Percentiles rank a stretch among this genome's conserved stretches.
Evolutionary conservation across 1,284 basidiomycete species (phyloP).

Genomic region (Ustilago vetiveriae): DNA sequence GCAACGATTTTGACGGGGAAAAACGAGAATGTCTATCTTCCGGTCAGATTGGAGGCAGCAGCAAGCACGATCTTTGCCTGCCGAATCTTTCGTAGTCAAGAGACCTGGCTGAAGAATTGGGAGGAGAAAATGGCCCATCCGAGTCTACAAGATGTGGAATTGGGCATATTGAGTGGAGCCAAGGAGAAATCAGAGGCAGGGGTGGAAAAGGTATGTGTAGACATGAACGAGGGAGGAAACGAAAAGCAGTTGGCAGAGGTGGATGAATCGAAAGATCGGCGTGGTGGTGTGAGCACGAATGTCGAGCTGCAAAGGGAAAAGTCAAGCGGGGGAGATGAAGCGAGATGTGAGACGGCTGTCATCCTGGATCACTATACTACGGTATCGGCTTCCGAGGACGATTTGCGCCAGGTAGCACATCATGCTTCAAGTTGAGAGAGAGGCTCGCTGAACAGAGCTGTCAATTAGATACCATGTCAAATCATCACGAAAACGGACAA

Average conservation of each 20-base stretch:
- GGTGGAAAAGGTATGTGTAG: background rate
- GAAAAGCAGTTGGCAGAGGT: background rate
- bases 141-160: constrained; percentile 4
- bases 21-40: constrained; percentile 14
- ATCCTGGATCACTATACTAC: too few relatives aligned
- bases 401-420: too few relatives aligned
- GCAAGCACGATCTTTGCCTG: constrained; percentile 33
- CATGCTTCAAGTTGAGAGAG: too few relatives aligned
- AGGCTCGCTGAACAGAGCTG: too few relatives aligned
- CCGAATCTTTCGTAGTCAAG: constrained; percentile 33
- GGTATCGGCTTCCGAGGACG: too few relatives aligned
- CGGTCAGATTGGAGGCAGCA: constrained; percentile 15
- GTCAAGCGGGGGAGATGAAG: too few relatives aligned
- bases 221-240: background rate
- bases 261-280: background rate
- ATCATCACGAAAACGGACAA: too few relatives aligned
- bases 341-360: too few relatives aligned
- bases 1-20: background rate
- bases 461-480: too few relatives aligned
- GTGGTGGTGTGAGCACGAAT: too few relatives aligned
- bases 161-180: background rate
- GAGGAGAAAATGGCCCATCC: constrained; percentile 15
- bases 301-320: too few relatives aligned
- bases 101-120: constrained; percentile 8
- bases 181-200: background rate